A percentile compares a stretch with the other conserved stretches of the same genome.
phyloP scores from a whole-genome alignment of 2,329 filamentous ascomycete genomes.

The Arthrobotrys musiformis region DNA sequence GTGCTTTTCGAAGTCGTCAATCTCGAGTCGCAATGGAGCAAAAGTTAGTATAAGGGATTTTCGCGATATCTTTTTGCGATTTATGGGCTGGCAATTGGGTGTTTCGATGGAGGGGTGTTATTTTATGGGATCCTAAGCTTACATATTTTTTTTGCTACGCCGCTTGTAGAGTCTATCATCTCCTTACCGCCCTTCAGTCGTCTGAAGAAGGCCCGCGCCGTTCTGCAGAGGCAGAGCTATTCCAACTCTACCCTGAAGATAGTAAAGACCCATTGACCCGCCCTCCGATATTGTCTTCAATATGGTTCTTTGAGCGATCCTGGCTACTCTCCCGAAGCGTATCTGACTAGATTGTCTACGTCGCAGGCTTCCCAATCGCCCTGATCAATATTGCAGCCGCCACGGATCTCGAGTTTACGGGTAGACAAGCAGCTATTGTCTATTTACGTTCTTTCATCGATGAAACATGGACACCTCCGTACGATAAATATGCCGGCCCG shows the following conservation, averaged over 20 bases:
- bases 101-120: background rate
- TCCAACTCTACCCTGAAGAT: constrained; percentile 73
- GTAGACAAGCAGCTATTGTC: constrained; percentile 85
- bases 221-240: constrained; percentile 84
- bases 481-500: constrained; percentile 75
- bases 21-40: constrained; percentile 41
- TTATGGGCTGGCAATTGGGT: background rate
- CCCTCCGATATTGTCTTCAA: constrained; percentile 56
- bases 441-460: constrained; percentile 84
- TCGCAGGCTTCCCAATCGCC: constrained; percentile 76
- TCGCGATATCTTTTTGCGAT: background rate
- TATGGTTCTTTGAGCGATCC: constrained; percentile 64
- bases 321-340: background rate
- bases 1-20: background rate
- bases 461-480: constrained; percentile 81
- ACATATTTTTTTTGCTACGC: background rate
- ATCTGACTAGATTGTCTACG: background rate
- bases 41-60: constrained; percentile 32
- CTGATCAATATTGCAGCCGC: constrained; percentile 85
- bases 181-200: constrained; percentile 87
- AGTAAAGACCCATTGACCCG: constrained; percentile 44
- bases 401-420: constrained; percentile 75
- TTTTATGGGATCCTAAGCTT: background rate
- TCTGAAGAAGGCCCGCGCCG: constrained; percentile 79
- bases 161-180: constrained; percentile 75